phyloP scores from a whole-genome alignment of 2,329 filamentous ascomycete species.

The Nigrograna mackinnonii region DNA sequence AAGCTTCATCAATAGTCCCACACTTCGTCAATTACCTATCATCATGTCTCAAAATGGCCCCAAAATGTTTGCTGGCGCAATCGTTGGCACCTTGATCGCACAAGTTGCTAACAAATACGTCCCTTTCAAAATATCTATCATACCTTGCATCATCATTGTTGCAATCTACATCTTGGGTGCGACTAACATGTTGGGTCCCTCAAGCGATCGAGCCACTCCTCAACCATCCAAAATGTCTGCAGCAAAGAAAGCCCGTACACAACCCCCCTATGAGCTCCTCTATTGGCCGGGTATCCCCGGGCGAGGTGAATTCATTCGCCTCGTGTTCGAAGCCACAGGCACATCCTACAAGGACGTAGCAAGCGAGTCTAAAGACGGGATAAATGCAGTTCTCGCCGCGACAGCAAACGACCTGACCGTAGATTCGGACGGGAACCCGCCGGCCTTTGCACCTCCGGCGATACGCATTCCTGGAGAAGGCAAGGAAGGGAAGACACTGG shows the following conservation, averaged over 20 bases:
- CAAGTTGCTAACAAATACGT: too few species aligned
- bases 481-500: conserved; percentile 57
- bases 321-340: conserved; percentile 71
- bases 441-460: conserved; percentile 68
- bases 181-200: too few species aligned
- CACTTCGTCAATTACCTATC: too few species aligned
- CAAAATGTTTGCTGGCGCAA: too few species aligned
- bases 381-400: conserved; percentile 55
- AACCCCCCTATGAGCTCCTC: conserved; percentile 63
- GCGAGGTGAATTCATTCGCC: conserved; percentile 73
- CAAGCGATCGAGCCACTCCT: too few species aligned
- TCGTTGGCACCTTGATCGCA: too few species aligned
- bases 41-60: too few species aligned
- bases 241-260: conserved; percentile 30
- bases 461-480: conserved; percentile 56
- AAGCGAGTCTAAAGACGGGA: conserved; percentile 54
- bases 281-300: conserved; percentile 76
- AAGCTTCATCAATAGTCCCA: too few species aligned
- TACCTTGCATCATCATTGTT: too few species aligned
- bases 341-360: conserved; percentile 67
- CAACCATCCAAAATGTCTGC: too few species aligned
- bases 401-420: conserved; percentile 49
- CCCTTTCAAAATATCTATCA: too few species aligned
- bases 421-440: conserved; percentile 62
- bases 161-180: too few species aligned